Evolutionary conservation across 1,139 yeast species (phyloP).

Genomic region (Kodamaea plutei): DNA sequence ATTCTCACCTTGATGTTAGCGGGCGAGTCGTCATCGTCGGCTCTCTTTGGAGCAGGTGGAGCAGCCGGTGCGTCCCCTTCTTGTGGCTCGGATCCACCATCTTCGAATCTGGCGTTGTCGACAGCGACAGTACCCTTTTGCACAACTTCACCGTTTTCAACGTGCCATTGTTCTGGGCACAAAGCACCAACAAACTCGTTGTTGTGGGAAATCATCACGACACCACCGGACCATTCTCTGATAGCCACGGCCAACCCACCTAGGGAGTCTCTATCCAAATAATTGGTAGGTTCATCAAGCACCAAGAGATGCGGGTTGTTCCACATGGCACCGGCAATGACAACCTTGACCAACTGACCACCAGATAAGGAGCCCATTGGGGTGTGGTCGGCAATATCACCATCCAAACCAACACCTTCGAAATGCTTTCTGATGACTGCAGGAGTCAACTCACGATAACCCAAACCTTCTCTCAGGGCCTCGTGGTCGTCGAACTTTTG

Average conservation of each 20-base stretch:
- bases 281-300: constrained; percentile 97
- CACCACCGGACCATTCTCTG: constrained; percentile 98
- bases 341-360: constrained; percentile 97
- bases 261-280: constrained; percentile 93
- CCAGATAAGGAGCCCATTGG: constrained; percentile 96
- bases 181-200: constrained; percentile 95
- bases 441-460: constrained; percentile 90
- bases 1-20: constrained; percentile 89
- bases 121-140: constrained; percentile 78
- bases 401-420: constrained; percentile 95
- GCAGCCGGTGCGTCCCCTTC: constrained; percentile 35
- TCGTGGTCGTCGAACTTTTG: constrained; percentile 97
- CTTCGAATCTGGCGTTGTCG: constrained; percentile 78
- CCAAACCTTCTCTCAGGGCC: constrained; percentile 97
- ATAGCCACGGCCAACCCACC: constrained; percentile 98
- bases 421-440: constrained; percentile 93
- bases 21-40: constrained; percentile 83
- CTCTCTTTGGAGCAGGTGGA: constrained; percentile 39
- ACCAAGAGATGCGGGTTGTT: constrained; percentile 97
- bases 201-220: constrained; percentile 97
- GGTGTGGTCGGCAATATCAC: constrained; percentile 97
- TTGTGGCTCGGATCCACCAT: constrained; percentile 31
- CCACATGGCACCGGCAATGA: constrained; percentile 99
- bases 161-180: constrained; percentile 98
- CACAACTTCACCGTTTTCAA: constrained; percentile 85